Conservation (phyloP, 2,329 filamentous ascomycete genomes). For the Fusarium odoratissimum region DNA sequence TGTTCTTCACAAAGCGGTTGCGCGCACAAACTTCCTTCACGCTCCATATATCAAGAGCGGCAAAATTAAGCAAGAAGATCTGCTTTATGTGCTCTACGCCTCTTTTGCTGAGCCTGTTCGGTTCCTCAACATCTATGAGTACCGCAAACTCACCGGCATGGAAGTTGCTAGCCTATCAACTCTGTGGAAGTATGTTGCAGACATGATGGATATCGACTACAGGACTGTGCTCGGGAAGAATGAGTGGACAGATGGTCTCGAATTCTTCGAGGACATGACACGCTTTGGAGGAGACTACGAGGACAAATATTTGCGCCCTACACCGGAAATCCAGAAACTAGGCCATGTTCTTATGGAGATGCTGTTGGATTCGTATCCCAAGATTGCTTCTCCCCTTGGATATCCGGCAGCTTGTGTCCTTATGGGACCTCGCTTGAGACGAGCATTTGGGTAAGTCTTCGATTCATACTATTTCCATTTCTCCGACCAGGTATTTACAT, state of each 20-base stretch:
- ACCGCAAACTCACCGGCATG: constrained; percentile 73
- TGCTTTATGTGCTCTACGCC: constrained; percentile 60
- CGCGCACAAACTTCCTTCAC: constrained; percentile 56
- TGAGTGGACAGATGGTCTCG: constrained; percentile 62
- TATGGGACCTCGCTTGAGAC: constrained; percentile 72
- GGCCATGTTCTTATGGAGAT: constrained; percentile 71
- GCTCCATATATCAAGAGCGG: constrained; percentile 51
- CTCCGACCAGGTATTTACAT: constrained; percentile 23
- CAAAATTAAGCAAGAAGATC: constrained; percentile 52
- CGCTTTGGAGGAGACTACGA: constrained; percentile 69
- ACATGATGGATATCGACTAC: constrained; percentile 74
- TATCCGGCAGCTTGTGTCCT: constrained; percentile 66
- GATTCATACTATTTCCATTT: not conserved
- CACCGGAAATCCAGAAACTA: constrained; percentile 59
- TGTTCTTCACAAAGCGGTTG: constrained; percentile 51
- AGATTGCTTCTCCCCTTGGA: constrained; percentile 57
- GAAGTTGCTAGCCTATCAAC: constrained; percentile 75
- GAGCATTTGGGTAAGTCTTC: constrained; percentile 69
- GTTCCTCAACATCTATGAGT: constrained; percentile 76
- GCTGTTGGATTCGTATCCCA: constrained; percentile 66
- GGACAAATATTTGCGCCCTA: constrained; percentile 65
- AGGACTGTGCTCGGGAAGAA: constrained; percentile 51
- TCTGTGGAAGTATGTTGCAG: constrained; percentile 78
- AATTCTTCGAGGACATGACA: constrained; percentile 62
- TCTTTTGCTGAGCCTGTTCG: constrained; percentile 74